Evolutionary conservation across 1,139 yeast genomes (phyloP).

Genomic region (Yamadazyma conglobata): DNA sequence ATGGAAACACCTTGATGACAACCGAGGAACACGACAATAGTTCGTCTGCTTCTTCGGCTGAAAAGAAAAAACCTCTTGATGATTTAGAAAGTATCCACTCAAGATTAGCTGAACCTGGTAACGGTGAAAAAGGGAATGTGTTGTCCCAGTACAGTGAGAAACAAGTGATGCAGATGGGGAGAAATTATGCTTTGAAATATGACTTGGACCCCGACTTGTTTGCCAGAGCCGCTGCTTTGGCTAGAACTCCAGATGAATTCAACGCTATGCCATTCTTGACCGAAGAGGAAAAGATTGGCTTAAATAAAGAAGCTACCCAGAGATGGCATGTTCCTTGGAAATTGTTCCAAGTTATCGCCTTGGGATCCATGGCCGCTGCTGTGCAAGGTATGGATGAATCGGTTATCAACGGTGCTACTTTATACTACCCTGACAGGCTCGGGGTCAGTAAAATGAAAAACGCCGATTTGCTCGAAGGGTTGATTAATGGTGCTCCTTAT

Average conservation of each 20-base stretch:
- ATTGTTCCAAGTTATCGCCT: slow-evolving; percentile 59
- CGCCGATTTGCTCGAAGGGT: slow-evolving; percentile 67
- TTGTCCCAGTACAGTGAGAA: slow-evolving; percentile 59
- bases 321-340: slow-evolving; percentile 63
- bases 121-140: slow-evolving; percentile 50
- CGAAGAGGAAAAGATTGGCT: slow-evolving; percentile 56
- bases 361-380: slow-evolving; percentile 85
- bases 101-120: slow-evolving; percentile 19
- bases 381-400: slow-evolving; percentile 94
- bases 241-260: slow-evolving; percentile 60
- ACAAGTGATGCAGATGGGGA: slow-evolving; percentile 70
- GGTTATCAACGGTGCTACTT: slow-evolving; percentile 79
- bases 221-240: slow-evolving; percentile 72
- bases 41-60: slow-evolving; percentile 17
- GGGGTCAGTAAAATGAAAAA: slow-evolving; percentile 48
- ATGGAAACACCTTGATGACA: slow-evolving; percentile 2
- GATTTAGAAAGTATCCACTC: slow-evolving; percentile 26
- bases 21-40: slow-evolving; percentile 9
- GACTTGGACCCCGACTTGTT: slow-evolving; percentile 64
- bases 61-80: slow-evolving; percentile 17
- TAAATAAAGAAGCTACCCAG: slow-evolving; percentile 57
- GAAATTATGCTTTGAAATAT: slow-evolving; percentile 60
- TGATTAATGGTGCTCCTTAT: slow-evolving; percentile 80
- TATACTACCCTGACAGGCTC: slow-evolving; percentile 59
- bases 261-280: slow-evolving; percentile 54